phyloP scores from a whole-genome alignment of 2,329 filamentous ascomycete genomes.

The Exophiala phaeomuriformis region DNA sequence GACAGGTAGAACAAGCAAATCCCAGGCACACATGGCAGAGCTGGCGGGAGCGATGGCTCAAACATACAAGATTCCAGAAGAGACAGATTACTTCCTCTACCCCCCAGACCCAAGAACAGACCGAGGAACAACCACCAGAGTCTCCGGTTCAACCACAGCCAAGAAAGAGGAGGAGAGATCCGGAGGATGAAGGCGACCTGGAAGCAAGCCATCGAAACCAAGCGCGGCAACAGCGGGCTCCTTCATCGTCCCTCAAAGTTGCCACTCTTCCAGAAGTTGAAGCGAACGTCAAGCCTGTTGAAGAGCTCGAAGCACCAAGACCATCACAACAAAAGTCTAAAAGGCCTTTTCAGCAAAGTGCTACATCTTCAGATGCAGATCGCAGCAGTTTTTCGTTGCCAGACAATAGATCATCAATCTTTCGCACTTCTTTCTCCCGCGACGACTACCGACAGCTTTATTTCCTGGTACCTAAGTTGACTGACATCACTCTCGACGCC shows the following conservation, averaged over 20 bases:
- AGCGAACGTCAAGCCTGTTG: background rate
- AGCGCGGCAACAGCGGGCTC: background rate
- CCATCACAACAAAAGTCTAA: background rate
- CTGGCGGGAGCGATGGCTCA: slow-evolving; percentile 44
- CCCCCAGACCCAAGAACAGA: background rate
- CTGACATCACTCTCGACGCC: slow-evolving; percentile 18
- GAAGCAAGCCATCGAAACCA: background rate
- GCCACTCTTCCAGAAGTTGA: background rate
- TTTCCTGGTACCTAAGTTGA: slow-evolving; percentile 23
- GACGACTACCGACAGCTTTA: slow-evolving; percentile 21
- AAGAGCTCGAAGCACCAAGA: background rate
- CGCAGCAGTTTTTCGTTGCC: no score
- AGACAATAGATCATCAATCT: no score
- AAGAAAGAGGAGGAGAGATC: slow-evolving; percentile 5
- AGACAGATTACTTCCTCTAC: slow-evolving; percentile 8
- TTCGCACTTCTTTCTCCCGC: background rate
- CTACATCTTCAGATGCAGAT: no score
- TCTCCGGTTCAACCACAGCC: background rate
- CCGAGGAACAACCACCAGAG: background rate
- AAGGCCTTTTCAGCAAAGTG: background rate
- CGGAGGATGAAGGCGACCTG: slow-evolving; percentile 5
- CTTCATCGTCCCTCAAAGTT: background rate
- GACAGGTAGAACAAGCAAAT: slow-evolving; percentile 35
- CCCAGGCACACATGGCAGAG: slow-evolving; percentile 44
- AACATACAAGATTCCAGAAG: slow-evolving; percentile 28